Evolutionary conservation across 768 basidiomycete species (phyloP), one percentile per base, ranked within the genome.

Genomic region (Tricholoma hemisulphureum): DNA sequence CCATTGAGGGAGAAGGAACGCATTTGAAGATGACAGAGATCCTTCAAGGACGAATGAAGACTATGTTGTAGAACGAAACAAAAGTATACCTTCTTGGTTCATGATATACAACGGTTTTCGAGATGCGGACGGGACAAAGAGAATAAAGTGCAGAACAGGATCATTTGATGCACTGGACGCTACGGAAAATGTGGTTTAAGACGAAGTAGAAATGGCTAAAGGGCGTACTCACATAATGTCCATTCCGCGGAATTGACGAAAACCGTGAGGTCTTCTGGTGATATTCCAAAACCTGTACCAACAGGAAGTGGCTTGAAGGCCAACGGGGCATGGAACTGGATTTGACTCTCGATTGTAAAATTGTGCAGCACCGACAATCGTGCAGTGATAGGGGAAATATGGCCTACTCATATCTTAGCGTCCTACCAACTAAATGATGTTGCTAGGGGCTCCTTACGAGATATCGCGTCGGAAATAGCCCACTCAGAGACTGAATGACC

Each of bases 191-290:
- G 37, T 37, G 6, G 48, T 26, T 26, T 49, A 16, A 26, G 28
- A 49, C 14, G 26, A 13, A 43, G 8, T 28, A 26, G 23, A 18
- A 23, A 3, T 23, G 21, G 31, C 9, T 37, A 43, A 45, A 28
- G 7, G 11, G 46, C 23, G 28, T 31, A 63, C 79, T 64, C 64
- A 95, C 95, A 94, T 50, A 99, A 68, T 11, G 89, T 90, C 97
- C 97, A 99, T 67, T 95, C 88, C 4, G 95, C 97, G 6, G 93
- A 93, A 66, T 99, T 99, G 39, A 99, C 80, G 67, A 99, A 99
- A 0, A 95, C 87, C 13, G 90, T 94, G 58, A 97, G 79, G 65
- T 96, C 87, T 62, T 95, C 94, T 51, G 85, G 83, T 1, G 83
- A 84, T 35, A 98, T 71, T 0, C 84, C 83, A 69, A 85, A 85